These are phyloP conservation scores for Talaromyces pinophilus DNA, from an alignment of 2,329 filamentous ascomycete genomes.

Conservation along the genomic window DNA sequence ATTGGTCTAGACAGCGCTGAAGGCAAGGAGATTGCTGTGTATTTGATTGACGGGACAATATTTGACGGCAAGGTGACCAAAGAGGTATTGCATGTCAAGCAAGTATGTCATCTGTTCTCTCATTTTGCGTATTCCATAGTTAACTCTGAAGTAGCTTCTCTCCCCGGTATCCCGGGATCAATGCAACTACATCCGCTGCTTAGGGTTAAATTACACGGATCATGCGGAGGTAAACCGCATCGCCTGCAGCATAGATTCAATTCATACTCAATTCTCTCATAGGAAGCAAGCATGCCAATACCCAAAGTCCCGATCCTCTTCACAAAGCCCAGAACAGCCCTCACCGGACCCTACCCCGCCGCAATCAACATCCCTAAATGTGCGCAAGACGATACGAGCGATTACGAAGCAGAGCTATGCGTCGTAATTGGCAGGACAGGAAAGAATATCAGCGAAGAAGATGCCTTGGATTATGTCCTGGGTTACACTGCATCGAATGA, in stretches of 20 bases:
- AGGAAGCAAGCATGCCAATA: slow-evolving; percentile 32
- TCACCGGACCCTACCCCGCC: slow-evolving; percentile 32
- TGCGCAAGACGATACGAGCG: slow-evolving; percentile 38
- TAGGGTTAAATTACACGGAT: slow-evolving; percentile 37
- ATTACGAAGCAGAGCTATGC: slow-evolving; percentile 51
- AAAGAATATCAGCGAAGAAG: slow-evolving; percentile 44
- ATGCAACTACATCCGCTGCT: slow-evolving; percentile 35
- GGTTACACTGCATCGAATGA: slow-evolving; percentile 47
- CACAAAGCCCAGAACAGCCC: slow-evolving; percentile 33
- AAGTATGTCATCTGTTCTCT: slow-evolving; percentile 18
- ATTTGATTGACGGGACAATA: slow-evolving; percentile 32
- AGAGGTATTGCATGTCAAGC: slow-evolving; percentile 29
- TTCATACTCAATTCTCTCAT: not conserved
- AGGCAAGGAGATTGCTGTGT: slow-evolving; percentile 29
- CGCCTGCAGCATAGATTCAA: not conserved
- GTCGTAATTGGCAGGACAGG: slow-evolving; percentile 57
- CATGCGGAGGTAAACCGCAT: slow-evolving; percentile 31
- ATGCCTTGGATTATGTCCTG: slow-evolving; percentile 57
- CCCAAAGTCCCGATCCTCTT: slow-evolving; percentile 35
- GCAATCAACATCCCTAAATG: slow-evolving; percentile 34
- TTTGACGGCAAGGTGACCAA: slow-evolving; percentile 33
- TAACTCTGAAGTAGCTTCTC: slow-evolving; percentile 26
- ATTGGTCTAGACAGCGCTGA: slow-evolving; percentile 30
- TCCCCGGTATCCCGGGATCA: slow-evolving; percentile 31
- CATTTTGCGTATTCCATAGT: no score